These are phyloP conservation scores for Extremus antarcticus DNA, from an alignment of 495 filamentous ascomycete genomes.

Conservation along the genomic window DNA sequence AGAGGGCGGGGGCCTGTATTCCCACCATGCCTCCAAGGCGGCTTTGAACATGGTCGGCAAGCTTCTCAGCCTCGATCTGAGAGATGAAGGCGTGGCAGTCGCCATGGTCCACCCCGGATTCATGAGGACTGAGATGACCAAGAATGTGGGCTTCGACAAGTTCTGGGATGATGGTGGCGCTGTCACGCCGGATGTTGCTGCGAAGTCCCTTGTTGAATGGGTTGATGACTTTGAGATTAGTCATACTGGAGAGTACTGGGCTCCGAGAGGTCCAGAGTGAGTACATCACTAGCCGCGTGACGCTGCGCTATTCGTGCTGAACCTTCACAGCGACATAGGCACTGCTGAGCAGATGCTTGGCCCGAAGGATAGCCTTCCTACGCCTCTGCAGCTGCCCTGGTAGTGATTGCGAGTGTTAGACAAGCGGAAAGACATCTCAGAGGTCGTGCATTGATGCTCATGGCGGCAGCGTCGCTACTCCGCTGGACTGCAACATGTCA, in stretches of 20 bases:
- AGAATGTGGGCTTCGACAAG: slow-evolving; percentile 58
- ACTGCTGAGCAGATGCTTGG: slow-evolving; percentile 56
- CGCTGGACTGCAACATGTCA: too few species aligned
- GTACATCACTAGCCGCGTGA: neutral
- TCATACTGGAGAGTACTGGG: slow-evolving; percentile 62
- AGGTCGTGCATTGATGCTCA: too few species aligned
- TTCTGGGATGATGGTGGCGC: slow-evolving; percentile 58
- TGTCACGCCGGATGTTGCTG: slow-evolving; percentile 57
- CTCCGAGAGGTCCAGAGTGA: slow-evolving; percentile 46
- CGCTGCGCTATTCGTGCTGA: neutral
- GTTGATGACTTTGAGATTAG: slow-evolving; percentile 48
- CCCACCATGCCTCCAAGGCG: slow-evolving; percentile 61
- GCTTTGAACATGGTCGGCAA: slow-evolving; percentile 68
- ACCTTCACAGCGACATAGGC: slow-evolving; percentile 44
- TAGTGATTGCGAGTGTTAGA: too few species aligned
- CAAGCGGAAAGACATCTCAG: too few species aligned
- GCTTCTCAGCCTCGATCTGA: slow-evolving; percentile 56
- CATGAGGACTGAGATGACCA: slow-evolving; percentile 67
- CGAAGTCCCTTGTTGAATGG: slow-evolving; percentile 50
- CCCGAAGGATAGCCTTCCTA: slow-evolving; percentile 39
- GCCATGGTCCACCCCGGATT: slow-evolving; percentile 63
- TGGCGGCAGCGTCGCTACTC: too few species aligned
- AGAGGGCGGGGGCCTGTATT: slow-evolving; percentile 63
- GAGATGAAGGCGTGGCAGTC: slow-evolving; percentile 50
- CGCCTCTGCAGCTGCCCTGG: slow-evolving; percentile 60